Conservation (phyloP, 2,329 filamentous ascomycete genomes). For the Neonectria sp. region DNA sequence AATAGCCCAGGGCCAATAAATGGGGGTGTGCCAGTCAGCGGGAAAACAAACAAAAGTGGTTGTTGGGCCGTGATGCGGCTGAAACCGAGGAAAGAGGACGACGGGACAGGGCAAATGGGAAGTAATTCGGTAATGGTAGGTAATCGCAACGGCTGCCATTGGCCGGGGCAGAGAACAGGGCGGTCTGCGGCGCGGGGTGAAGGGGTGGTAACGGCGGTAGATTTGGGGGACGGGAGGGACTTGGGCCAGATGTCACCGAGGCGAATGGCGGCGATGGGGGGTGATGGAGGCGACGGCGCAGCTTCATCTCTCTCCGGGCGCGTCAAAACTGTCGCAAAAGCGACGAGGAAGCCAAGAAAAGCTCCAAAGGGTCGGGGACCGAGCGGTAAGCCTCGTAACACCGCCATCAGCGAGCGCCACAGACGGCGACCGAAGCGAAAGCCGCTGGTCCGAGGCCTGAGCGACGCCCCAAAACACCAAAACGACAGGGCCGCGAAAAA, state of each 20-base stretch:
- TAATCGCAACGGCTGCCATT: constrained; percentile 41
- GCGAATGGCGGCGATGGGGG: constrained; percentile 1
- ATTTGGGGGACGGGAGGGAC: constrained; percentile 29
- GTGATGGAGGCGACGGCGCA: constrained; percentile 21
- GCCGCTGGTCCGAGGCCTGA: constrained; percentile 46
- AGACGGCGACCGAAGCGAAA: constrained; percentile 48
- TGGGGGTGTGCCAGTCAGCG: constrained; percentile 3
- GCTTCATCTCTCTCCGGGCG: constrained; percentile 29
- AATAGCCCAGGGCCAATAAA: constrained; percentile 5
- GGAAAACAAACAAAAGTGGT: constrained; percentile 2
- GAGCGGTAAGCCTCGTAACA: constrained; percentile 42
- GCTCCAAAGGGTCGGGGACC: constrained; percentile 41
- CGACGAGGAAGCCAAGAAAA: constrained; percentile 15
- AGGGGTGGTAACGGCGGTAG: constrained; percentile 24
- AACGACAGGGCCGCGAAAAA: constrained; percentile 31
- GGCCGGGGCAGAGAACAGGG: constrained; percentile 35
- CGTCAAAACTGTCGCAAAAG: not conserved
- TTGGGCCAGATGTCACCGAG: constrained; percentile 29
- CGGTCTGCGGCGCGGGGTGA: constrained; percentile 46
- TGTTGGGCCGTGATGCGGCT: constrained; percentile 32
- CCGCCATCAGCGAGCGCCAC: constrained; percentile 41
- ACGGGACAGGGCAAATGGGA: constrained; percentile 10
- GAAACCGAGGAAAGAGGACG: constrained; percentile 24
- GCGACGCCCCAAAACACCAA: constrained; percentile 18
- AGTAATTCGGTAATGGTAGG: constrained; percentile 31